Evolutionary conservation across 257 asterid genomes (phyloP).

Genomic region (Cynanchum wilfordii): DNA sequence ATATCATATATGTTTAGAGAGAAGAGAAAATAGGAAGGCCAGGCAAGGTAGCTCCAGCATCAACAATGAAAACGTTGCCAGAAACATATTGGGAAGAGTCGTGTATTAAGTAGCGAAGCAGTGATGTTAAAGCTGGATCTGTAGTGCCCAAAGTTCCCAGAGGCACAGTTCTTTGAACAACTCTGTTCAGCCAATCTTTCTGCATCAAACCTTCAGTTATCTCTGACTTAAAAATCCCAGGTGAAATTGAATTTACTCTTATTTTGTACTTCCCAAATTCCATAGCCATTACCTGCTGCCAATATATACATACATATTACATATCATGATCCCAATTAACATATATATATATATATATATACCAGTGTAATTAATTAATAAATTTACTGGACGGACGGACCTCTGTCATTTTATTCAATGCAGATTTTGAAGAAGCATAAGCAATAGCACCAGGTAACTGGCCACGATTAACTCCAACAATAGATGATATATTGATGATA

Average conservation of each 20-base stretch:
- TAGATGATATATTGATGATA: conserved; percentile 58
- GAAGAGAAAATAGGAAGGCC: conserved; percentile 24
- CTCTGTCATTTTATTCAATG: conserved; percentile 50
- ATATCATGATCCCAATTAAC: too few species aligned
- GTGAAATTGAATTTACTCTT: conserved; percentile 37
- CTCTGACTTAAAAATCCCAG: conserved; percentile 34
- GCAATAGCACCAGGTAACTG: conserved; percentile 46
- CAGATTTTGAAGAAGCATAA: conserved; percentile 50
- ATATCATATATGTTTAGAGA: conserved; percentile 1
- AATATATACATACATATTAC: neutral
- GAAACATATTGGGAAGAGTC: conserved; percentile 24
- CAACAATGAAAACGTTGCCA: conserved; percentile 19
- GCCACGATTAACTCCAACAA: conserved; percentile 51
- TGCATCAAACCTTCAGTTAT: conserved; percentile 29
- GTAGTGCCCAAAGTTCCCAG: conserved; percentile 18
- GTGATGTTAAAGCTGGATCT: conserved; percentile 22
- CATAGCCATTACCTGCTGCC: conserved; percentile 30
- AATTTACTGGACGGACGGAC: conserved; percentile 13
- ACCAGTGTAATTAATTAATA: neutral
- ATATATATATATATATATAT: too few species aligned
- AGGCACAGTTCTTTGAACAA: conserved; percentile 19
- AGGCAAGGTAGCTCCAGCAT: conserved; percentile 20
- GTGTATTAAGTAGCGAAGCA: conserved; percentile 21
- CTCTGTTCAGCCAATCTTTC: conserved; percentile 25
- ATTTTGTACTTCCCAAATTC: conserved; percentile 34